Conservation (phyloP, 2,329 filamentous ascomycete species). For the Penicillium concentricum region DNA sequence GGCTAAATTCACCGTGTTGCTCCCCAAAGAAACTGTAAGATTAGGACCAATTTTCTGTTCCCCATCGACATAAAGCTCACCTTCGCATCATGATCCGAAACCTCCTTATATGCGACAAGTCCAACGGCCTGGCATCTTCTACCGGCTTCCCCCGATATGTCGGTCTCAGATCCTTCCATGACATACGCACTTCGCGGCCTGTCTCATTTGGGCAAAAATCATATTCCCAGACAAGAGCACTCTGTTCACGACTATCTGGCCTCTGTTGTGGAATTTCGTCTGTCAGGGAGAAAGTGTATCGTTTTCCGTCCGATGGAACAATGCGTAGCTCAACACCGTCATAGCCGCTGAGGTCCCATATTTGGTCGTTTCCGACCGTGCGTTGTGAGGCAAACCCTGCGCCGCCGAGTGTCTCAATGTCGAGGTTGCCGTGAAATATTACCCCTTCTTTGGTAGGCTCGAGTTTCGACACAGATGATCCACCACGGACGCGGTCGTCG, state of each 20-base stretch:
- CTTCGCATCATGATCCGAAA: conserved; percentile 80
- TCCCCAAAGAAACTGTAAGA: conserved; percentile 67
- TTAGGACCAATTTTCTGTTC: neutral
- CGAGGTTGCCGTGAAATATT: conserved; percentile 66
- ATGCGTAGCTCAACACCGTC: conserved; percentile 61
- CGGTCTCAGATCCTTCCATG: conserved; percentile 65
- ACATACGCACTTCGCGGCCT: conserved; percentile 52
- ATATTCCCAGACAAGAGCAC: conserved; percentile 69
- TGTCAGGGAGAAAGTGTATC: conserved; percentile 74
- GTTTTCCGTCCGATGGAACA: conserved; percentile 56
- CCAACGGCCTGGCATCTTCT: conserved; percentile 59
- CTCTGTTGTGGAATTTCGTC: conserved; percentile 60
- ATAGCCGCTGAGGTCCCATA: conserved; percentile 64
- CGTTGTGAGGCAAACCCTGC: conserved; percentile 81
- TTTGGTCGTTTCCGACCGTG: conserved; percentile 56
- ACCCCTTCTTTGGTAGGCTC: conserved; percentile 41
- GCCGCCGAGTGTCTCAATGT: conserved; percentile 72
- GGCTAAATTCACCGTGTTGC: conserved; percentile 67
- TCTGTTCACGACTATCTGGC: conserved; percentile 66
- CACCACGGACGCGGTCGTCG: conserved; percentile 76
- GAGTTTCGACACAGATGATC: conserved; percentile 60
- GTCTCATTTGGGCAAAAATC: conserved; percentile 54
- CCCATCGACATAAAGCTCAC: conserved; percentile 45
- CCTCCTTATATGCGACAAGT: conserved; percentile 61
- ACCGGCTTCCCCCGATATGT: conserved; percentile 71